phyloP scores from a whole-genome alignment of 2,329 filamentous ascomycete genomes.

The Colletotrichum agaves region DNA sequence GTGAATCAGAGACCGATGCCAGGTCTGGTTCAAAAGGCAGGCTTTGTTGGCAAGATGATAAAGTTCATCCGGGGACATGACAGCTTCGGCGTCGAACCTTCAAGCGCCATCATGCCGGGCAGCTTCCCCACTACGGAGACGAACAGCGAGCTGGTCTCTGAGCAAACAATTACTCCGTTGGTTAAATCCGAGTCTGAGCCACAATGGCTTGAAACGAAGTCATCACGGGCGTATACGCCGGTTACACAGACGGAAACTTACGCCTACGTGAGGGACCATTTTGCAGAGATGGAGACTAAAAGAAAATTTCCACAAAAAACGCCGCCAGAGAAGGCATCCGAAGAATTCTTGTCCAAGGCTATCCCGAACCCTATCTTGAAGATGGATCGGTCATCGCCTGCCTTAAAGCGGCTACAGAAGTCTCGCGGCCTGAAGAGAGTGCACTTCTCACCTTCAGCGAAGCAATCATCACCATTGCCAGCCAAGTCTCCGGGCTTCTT shows the following conservation, averaged over 20 bases:
- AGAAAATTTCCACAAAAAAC: background rate
- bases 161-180: background rate
- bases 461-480: background rate
- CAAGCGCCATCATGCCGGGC: slow-evolving; percentile 25
- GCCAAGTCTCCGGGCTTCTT: slow-evolving; percentile 8
- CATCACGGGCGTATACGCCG: slow-evolving; percentile 4
- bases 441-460: slow-evolving; percentile 23
- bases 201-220: background rate
- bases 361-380: slow-evolving; percentile 2
- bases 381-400: slow-evolving; percentile 18
- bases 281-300: slow-evolving; percentile 26
- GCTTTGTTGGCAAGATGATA: slow-evolving; percentile 33
- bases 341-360: background rate
- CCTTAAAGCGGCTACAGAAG: slow-evolving; percentile 32
- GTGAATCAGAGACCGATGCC: slow-evolving; percentile 23
- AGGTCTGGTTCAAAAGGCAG: slow-evolving; percentile 26
- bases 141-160: background rate
- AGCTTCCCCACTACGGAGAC: slow-evolving; percentile 20
- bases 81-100: slow-evolving; percentile 19
- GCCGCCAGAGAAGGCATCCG: background rate
- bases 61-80: slow-evolving; percentile 30
- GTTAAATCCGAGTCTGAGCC: background rate
- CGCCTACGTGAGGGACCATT: slow-evolving; percentile 21
- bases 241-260: slow-evolving; percentile 26
- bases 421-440: slow-evolving; percentile 30